A percentile compares a stretch with the other conserved stretches of the same genome.
phyloP scores from a whole-genome alignment of 2,329 filamentous ascomycete species.

The Pleurostoma richardsiae region DNA sequence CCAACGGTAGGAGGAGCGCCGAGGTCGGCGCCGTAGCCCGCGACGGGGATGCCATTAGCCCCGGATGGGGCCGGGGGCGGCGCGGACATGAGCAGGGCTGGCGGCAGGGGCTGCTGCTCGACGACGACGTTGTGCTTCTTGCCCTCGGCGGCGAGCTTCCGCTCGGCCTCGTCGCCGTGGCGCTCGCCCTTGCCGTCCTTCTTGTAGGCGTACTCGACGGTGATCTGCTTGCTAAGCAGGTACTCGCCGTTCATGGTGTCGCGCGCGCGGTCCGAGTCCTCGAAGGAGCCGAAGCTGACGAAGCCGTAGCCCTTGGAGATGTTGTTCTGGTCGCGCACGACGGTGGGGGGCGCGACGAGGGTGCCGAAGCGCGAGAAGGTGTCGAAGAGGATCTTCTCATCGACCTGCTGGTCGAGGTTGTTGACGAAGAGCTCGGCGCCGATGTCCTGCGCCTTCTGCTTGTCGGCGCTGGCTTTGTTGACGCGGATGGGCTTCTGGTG shows the following conservation, averaged over 20 bases:
- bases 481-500: conserved; percentile 94
- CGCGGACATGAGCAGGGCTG: conserved; percentile 57
- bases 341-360: conserved; percentile 80
- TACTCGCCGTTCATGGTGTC: conserved; percentile 94
- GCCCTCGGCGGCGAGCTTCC: conserved; percentile 85
- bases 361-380: conserved; percentile 89
- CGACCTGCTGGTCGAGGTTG: conserved; percentile 89
- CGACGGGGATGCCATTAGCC: conserved; percentile 12
- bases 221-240: conserved; percentile 93
- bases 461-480: conserved; percentile 89
- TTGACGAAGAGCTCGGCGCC: conserved; percentile 96
- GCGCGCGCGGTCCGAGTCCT: conserved; percentile 87
- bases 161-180: conserved; percentile 90
- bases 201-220: conserved; percentile 98
- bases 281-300: conserved; percentile 88
- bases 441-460: conserved; percentile 88
- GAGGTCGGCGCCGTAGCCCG: conserved; percentile 8
- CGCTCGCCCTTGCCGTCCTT: conserved; percentile 97
- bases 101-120: conserved; percentile 69
- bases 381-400: conserved; percentile 94
- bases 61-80: conserved; percentile 16
- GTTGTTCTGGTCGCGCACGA: conserved; percentile 83
- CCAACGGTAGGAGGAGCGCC: conserved; percentile 10
- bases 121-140: conserved; percentile 91
- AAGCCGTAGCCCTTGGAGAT: conserved; percentile 95